Evolutionary conservation across 179 eudicot species (phyloP).

Genomic region (Actinidia chinensis): DNA sequence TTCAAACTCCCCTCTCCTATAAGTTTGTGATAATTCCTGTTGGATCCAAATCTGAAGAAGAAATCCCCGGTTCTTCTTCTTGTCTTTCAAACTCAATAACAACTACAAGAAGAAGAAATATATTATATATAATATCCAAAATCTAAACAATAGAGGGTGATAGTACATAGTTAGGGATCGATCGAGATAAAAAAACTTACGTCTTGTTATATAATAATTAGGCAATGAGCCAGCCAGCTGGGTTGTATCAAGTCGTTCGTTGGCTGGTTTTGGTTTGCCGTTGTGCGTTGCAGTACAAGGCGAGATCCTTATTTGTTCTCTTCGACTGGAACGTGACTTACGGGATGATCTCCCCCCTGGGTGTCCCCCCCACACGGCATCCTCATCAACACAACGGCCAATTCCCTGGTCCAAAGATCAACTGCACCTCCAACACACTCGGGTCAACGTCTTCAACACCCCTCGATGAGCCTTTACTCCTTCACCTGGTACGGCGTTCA

Average conservation of each 20-base stretch:
- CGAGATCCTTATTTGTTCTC: constrained; percentile 34
- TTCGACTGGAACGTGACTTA: constrained; percentile 32
- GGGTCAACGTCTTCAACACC: constrained; percentile 32
- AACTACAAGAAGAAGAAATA: background rate
- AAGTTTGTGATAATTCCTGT: background rate
- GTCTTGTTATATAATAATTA: too few relatives aligned
- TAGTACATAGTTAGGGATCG: too few relatives aligned
- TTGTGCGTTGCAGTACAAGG: constrained; percentile 13
- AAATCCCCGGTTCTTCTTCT: background rate
- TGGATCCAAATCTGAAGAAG: background rate
- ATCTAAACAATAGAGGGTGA: background rate
- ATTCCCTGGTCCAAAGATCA: constrained; percentile 37
- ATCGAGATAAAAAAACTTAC: background rate
- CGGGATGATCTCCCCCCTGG: constrained; percentile 32
- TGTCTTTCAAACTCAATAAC: background rate
- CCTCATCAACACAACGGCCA: constrained; percentile 34
- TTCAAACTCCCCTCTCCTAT: background rate
- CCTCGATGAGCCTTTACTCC: constrained; percentile 39
- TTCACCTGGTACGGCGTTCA: constrained; percentile 37
- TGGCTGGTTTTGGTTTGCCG: constrained; percentile 20
- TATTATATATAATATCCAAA: background rate
- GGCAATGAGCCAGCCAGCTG: background rate
- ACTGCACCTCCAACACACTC: constrained; percentile 34
- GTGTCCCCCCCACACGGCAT: constrained; percentile 32
- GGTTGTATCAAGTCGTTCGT: constrained; percentile 12